Base-by-base conservation (phyloP, 2,329 filamentous ascomycete genomes). In the Exophiala oligosperma region DNA sequence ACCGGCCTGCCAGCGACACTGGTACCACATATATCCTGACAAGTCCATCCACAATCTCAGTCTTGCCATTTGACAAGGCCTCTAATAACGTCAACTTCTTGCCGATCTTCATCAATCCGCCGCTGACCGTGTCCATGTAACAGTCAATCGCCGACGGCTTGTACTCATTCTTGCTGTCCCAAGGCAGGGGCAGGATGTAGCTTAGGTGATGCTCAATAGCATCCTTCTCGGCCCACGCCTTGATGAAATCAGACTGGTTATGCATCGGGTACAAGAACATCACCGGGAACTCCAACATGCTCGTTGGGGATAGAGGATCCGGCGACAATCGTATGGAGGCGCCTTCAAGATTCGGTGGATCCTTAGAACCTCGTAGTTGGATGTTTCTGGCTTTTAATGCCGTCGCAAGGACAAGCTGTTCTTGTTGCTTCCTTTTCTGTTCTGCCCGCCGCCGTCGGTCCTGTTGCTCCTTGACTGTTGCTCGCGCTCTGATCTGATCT, bases 281-380 rank as follows among this genome's bases (percentile, higher is more conserved):
- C 0, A 88, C 81, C 0, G 94, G 94, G 68, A 97, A 90, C 2
- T 79, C 80, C 1, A 99, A 80, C 0, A 81, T 79, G 64, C 88
- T 92, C 24, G 81, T 81, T 4, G 90, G 84, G 64, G 94, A 89
- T 26, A 90, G 77, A 17, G 89, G 83, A 68, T 95, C 86, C 1
- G 87, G 88, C 8, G 83, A 81, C 4, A 97, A 83, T 54, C 79
- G 76, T 47, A 97, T 79, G 6, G 73, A 76, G 1, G 91, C 91
- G 72, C 96, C 93, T 74, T 95, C 92, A 81, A 96, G 88, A 69
- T 97, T 90, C 0, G 92, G 92, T 37, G 90, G 85, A 68, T 88
- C 81, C 5, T 80, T 79, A 9, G 91, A 93, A 52, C 76, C 81
- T 54, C 89, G 81, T 7, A 83, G 84, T 23, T 78, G 77, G 69